Percentiles rank a stretch among this genome's conserved stretches.
Evolutionary conservation across 2,329 filamentous ascomycete genomes (phyloP).

Genomic region (Exophiala sideris): DNA sequence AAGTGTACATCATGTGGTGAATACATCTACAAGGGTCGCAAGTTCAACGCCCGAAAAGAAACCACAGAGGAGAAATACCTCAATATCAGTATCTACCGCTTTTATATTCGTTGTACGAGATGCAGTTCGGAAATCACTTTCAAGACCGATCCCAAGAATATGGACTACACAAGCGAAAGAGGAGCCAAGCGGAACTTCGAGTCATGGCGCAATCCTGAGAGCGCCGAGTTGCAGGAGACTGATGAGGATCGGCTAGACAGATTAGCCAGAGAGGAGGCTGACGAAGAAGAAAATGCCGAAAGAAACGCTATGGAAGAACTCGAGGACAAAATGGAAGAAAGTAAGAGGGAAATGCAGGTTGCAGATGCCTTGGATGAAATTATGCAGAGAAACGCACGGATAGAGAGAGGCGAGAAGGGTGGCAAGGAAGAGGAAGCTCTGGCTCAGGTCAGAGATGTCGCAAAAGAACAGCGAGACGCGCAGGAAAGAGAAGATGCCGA

Average conservation of each 20-base stretch:
- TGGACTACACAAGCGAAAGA: constrained; percentile 77
- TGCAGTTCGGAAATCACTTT: constrained; percentile 88
- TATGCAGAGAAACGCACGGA: constrained; percentile 80
- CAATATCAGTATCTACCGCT: constrained; percentile 79
- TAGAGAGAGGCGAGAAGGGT: constrained; percentile 71
- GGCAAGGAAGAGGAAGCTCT: constrained; percentile 55
- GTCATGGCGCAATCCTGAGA: constrained; percentile 71
- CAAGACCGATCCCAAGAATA: constrained; percentile 90
- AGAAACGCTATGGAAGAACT: constrained; percentile 91
- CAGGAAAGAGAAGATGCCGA: constrained; percentile 82
- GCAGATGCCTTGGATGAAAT: constrained; percentile 96
- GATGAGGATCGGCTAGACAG: constrained; percentile 84
- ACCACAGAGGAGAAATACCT: constrained; percentile 89
- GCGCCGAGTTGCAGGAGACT: constrained; percentile 64
- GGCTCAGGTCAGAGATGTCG: constrained; percentile 57
- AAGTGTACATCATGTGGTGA: constrained; percentile 68
- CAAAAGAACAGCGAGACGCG: constrained; percentile 57
- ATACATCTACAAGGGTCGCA: constrained; percentile 88
- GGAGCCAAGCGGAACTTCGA: constrained; percentile 93
- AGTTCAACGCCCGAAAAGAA: constrained; percentile 94
- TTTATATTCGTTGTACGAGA: constrained; percentile 86
- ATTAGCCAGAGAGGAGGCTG: constrained; percentile 70
- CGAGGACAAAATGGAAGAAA: constrained; percentile 89
- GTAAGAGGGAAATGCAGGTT: constrained; percentile 92
- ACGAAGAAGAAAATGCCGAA: constrained; percentile 64